Evolutionary conservation across 495 filamentous ascomycete genomes (phyloP), one percentile per base, ranked within the genome.

Genomic region (Neurospora sp.): DNA sequence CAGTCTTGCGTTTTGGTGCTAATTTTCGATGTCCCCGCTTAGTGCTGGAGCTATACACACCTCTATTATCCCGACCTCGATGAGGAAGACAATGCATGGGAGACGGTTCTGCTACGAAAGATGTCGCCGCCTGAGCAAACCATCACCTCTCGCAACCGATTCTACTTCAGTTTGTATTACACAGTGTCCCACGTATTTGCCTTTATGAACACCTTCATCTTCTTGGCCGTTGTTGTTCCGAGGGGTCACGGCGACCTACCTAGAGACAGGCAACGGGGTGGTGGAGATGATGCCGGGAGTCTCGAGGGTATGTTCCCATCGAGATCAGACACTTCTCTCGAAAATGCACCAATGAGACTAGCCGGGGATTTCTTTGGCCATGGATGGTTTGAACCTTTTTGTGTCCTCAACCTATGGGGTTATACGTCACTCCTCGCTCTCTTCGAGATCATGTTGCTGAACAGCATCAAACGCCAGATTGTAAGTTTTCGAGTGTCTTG

Each of bases 91-190:
- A 71, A 61, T n/a, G n/a, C 72, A 0, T 74, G 76, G 76, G 76
- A 78, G 41, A 77, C 74, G 27, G 37, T 44, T 14, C 61, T 80
- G 12, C 74, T 82, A 46, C 79, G 75, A 18, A 75, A 78, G 70
- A 76, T 85, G 41, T 85, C 82, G 18, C 84, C 81, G 39, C 82
- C 80, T 5, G 74, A 77, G 41, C 78, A 82, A 69, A 78, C 78
- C 9, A 41, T 53, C 14, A 73, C 77, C 39, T 78, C 77, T 16
- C 76, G 80, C 65, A 81, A 84, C 44, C 81, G 78, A 10, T 79
- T 80, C 39, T 77, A 74, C 59, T 88, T 87, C 78, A 86, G 83
- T 71, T 73, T 87, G 73, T 87, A 84, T 77, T 88, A 88, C 76
- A 82, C 80, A 6, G 76, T 80, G 39, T 79, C 79, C 14, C 80